Evolutionary conservation across 176 grass and related monocot genomes (phyloP).

Genomic region (Ensete glaucum): DNA sequence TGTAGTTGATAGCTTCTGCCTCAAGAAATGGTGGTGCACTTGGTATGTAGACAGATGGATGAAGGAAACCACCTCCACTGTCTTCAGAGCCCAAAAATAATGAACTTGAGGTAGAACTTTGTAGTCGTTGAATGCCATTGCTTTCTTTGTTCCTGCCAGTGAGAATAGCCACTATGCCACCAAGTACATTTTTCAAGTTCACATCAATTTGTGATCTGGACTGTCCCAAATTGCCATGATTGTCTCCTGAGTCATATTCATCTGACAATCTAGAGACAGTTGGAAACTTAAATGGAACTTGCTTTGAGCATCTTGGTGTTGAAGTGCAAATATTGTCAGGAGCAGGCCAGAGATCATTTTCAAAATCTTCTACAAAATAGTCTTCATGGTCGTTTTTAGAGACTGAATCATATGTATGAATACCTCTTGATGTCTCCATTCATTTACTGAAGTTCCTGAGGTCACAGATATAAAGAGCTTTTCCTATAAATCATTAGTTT

Average conservation of each 20-base stretch:
- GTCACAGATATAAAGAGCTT: neutral
- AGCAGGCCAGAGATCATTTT: conserved; percentile 1
- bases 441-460: neutral
- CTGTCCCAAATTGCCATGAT: conserved; percentile 15
- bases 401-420: neutral
- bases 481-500: no score
- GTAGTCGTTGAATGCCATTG: conserved; percentile 17
- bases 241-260: conserved; percentile 26
- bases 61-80: conserved; percentile 55
- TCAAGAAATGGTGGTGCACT: conserved; percentile 65
- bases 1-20: conserved; percentile 43
- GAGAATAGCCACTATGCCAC: conserved; percentile 54
- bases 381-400: neutral
- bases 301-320: conserved; percentile 19
- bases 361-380: neutral
- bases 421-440: conserved; percentile 6
- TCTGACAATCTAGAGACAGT: conserved; percentile 22
- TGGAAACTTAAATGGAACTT: conserved; percentile 20
- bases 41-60: conserved; percentile 68
- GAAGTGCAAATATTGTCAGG: conserved; percentile 23
- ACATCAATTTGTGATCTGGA: conserved; percentile 30
- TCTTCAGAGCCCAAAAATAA: conserved; percentile 60
- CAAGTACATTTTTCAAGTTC: conserved; percentile 51
- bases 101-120: conserved; percentile 31
- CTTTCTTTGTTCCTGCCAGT: conserved; percentile 29